These are phyloP conservation scores for Talaromyces sp. DNA, from an alignment of 2,329 filamentous ascomycete genomes.

Conservation along the genomic window DNA sequence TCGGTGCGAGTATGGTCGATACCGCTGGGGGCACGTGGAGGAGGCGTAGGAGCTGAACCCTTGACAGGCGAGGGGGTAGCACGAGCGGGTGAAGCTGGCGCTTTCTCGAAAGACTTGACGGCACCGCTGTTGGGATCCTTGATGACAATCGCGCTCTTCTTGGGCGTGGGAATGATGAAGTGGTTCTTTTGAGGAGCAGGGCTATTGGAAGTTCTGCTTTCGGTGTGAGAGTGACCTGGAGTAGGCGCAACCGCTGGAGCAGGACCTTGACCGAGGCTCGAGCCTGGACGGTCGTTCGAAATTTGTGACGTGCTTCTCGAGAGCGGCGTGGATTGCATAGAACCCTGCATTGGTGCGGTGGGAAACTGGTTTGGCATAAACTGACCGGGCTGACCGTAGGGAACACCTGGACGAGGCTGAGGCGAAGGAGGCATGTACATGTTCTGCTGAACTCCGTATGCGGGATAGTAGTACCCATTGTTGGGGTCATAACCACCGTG, in stretches of 20 bases:
- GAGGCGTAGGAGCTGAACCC: constrained; percentile 68
- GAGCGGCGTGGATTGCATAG: constrained; percentile 64
- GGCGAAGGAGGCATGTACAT: constrained; percentile 46
- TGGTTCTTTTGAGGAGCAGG: constrained; percentile 60
- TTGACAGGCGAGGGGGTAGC: constrained; percentile 57
- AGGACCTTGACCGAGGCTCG: constrained; percentile 58
- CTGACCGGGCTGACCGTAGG: constrained; percentile 46
- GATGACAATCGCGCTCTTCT: constrained; percentile 75
- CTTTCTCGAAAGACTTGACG: constrained; percentile 66
- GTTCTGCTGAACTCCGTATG: constrained; percentile 40
- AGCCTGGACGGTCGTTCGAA: constrained; percentile 63
- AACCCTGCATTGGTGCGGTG: constrained; percentile 38
- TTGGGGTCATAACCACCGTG: constrained; percentile 48
- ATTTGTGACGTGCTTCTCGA: constrained; percentile 79
- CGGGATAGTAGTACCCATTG: constrained; percentile 39
- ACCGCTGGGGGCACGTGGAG: constrained; percentile 63
- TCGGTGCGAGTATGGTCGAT: constrained; percentile 61
- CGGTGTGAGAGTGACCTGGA: constrained; percentile 46
- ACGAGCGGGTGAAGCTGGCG: constrained; percentile 58
- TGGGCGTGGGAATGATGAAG: constrained; percentile 60
- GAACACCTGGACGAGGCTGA: constrained; percentile 47
- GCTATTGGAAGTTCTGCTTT: constrained; percentile 53
- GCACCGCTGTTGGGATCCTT: constrained; percentile 78
- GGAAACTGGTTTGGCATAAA: constrained; percentile 54
- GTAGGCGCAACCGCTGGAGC: constrained; percentile 49